A percentile compares a stretch with the other conserved stretches of the same genome.
Conservation (phyloP, 2,329 filamentous ascomycete species). For the Trematosphaeria pertusa region DNA sequence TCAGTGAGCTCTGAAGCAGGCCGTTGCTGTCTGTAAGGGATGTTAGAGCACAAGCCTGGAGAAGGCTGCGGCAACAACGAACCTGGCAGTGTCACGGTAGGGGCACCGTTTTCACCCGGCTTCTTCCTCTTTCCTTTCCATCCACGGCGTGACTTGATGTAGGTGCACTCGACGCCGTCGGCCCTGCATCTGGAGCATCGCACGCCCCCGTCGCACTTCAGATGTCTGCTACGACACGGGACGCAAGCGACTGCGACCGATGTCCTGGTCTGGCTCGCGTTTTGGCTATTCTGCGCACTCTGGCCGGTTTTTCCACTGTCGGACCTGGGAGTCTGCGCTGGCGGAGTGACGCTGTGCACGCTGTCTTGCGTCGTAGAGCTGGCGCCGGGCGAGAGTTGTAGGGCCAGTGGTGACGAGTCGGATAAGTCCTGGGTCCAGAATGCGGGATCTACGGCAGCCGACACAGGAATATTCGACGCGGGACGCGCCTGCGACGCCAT, state of each 20-base stretch:
- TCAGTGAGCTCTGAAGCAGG: constrained; percentile 15
- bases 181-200: constrained; percentile 57
- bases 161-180: constrained; percentile 56
- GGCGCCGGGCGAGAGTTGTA: constrained; percentile 39
- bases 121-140: constrained; percentile 54
- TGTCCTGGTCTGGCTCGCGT: constrained; percentile 31
- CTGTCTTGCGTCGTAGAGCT: constrained; percentile 41
- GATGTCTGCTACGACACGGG: constrained; percentile 58
- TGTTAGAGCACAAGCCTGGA: constrained; percentile 5
- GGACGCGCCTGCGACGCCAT: constrained; percentile 38
- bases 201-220: constrained; percentile 61
- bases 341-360: constrained; percentile 36
- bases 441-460: constrained; percentile 41
- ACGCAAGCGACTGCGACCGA: constrained; percentile 57
- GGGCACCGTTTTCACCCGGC: constrained; percentile 36
- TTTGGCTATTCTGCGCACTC: constrained; percentile 28
- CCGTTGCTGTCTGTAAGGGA: constrained; percentile 17
- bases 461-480: constrained; percentile 29
- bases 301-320: constrained; percentile 25
- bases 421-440: constrained; percentile 40
- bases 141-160: constrained; percentile 60
- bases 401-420: constrained; percentile 33
- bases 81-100: constrained; percentile 27
- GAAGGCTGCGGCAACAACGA: constrained; percentile 6
- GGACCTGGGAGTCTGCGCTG: constrained; percentile 39